Base-by-base conservation (phyloP, 129 eudicot species). In the Helianthus annuus region DNA sequence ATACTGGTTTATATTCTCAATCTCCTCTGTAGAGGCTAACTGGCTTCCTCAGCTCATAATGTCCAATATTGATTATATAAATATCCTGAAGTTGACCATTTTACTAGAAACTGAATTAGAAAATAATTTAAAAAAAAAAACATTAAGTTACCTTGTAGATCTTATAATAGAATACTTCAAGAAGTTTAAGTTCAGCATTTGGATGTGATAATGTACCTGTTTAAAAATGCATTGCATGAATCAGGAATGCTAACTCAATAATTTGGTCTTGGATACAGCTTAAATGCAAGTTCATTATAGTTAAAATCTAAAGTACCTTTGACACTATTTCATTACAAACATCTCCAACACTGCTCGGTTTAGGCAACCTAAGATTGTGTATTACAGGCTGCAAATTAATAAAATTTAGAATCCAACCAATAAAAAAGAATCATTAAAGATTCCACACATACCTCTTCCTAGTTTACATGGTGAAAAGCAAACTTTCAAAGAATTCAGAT, bases 151-250 rank as follows among this genome's bases (percentile, higher is more conserved):
- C 98, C 98, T 94, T 94, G 76, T 94, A 94, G 36, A 94, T 94
- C 87, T 94, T 94, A 88, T 94, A 97, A 78, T 94, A 90, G 86
- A 94, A 94, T 73, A 94, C 98, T 88, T 94, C 98, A 71, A 94
- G 92, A 76, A 94, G 53, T 82, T 97, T 90, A 71, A 94, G 97
- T 69, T 94, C 98, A 38, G 96, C 98, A 82, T 77, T 66, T 61
- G 89, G 86, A 57, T 85, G 89, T 57, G 98, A 94, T 76, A 94
- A 76, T 46, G 90, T 95, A 40, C 97, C 98, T 92, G 80, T 73
- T 66, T 61, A 36, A 13, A 42, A 7, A 70, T 63, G 48, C 44
- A 54, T 71, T 24, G 11, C 22, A 13, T 3, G 27, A 32, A 42
- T 42, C 38, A 27, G 16, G 7, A 61, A 48, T 46, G 42, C 19